Evolutionary conservation across 2,329 filamentous ascomycete species (phyloP).

Genomic region (Periconia sp.): DNA sequence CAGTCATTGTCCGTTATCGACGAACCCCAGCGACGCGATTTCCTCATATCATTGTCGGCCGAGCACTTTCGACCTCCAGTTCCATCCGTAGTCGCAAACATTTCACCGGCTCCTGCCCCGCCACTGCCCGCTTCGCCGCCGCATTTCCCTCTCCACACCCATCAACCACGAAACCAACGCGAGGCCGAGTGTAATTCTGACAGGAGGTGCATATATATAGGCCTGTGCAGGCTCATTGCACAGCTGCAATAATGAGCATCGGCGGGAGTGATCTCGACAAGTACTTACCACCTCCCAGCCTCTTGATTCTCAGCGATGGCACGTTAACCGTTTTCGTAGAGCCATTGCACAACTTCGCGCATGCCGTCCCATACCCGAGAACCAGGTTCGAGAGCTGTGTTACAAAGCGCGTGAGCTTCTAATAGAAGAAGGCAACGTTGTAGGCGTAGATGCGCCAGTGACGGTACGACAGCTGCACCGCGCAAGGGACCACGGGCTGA

Average conservation of each 20-base stretch:
- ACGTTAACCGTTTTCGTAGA: constrained; percentile 55
- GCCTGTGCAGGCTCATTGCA: constrained; percentile 21
- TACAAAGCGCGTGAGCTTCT: constrained; percentile 95
- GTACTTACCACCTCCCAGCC: constrained; percentile 59
- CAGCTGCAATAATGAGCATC: constrained; percentile 37
- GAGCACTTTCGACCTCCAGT: no score
- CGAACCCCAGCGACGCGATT: no score
- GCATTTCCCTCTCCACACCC: no score
- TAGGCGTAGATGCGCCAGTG: constrained; percentile 91
- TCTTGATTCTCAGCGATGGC: constrained; percentile 9
- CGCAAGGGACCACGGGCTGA: neutral
- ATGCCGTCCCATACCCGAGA: constrained; percentile 94
- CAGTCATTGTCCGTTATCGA: neutral
- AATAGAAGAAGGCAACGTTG: constrained; percentile 97
- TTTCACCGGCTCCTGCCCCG: constrained; percentile 10
- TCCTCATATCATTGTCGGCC: no score
- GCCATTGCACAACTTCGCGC: constrained; percentile 94
- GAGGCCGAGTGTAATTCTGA: no score
- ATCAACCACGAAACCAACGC: no score
- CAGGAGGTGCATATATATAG: no score
- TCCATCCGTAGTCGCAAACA: no score
- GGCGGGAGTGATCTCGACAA: constrained; percentile 92
- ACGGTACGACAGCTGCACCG: constrained; percentile 65
- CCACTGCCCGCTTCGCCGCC: no score
- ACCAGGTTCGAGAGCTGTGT: constrained; percentile 93